Evolutionary conservation across 345 rosid genomes (phyloP).

Genomic region (Brassica rapa): DNA sequence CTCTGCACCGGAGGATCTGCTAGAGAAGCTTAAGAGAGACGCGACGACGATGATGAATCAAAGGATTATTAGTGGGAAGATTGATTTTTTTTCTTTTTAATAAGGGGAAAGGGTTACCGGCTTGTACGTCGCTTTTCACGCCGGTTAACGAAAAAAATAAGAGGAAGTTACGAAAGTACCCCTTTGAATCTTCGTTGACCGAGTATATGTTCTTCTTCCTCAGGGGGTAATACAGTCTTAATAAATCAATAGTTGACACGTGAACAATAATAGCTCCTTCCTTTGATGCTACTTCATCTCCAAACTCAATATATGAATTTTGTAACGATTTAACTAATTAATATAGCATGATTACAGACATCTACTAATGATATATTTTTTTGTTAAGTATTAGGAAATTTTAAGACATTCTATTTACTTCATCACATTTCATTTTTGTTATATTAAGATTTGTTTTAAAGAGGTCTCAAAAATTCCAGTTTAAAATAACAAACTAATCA

Average conservation of each 20-base stretch:
- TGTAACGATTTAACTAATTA: too few species aligned
- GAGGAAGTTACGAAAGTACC: neutral
- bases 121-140: conserved; percentile 11
- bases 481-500: too few species aligned
- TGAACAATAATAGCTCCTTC: neutral
- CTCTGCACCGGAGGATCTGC: neutral
- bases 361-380: too few species aligned
- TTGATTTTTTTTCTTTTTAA: neutral
- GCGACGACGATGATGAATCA: conserved; percentile 1
- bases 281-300: neutral
- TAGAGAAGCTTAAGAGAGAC: conserved; percentile 30
- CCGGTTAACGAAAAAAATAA: neutral
- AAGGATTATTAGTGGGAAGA: neutral
- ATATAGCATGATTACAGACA: too few species aligned
- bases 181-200: conserved; percentile 22
- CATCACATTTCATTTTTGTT: too few species aligned
- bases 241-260: neutral
- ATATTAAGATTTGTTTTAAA: too few species aligned
- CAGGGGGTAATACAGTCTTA: neutral
- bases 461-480: too few species aligned
- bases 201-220: neutral
- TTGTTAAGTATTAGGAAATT: too few species aligned
- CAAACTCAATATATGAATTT: too few species aligned
- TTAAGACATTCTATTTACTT: too few species aligned
- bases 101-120: neutral